Percentiles rank a stretch among this genome's conserved stretches.
phyloP scores from a whole-genome alignment of 2,329 filamentous ascomycete species.

The Cordyceps cateniannulata region DNA sequence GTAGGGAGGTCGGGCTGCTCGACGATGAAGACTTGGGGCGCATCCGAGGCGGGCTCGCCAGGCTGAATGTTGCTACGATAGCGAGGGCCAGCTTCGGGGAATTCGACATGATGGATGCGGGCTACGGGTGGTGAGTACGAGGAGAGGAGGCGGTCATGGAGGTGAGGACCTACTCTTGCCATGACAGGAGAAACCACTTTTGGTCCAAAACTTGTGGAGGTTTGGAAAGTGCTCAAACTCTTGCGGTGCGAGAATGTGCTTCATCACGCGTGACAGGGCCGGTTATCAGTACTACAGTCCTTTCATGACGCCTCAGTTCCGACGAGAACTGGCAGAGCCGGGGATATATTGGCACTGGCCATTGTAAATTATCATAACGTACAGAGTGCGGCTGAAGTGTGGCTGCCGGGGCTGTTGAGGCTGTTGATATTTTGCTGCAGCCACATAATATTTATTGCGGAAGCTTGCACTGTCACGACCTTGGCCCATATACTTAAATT shows the following conservation, averaged over 20 bases:
- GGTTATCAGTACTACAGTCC: neutral
- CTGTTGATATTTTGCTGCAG: slow-evolving; percentile 4
- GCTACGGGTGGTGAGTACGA: neutral
- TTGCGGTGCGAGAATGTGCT: slow-evolving; percentile 5
- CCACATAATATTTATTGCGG: neutral
- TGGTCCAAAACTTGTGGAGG: slow-evolving; percentile 9
- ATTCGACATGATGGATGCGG: slow-evolving; percentile 10
- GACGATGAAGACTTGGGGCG: slow-evolving; percentile 5
- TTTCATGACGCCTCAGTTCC: neutral
- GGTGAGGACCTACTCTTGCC: neutral
- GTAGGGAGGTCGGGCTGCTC: slow-evolving; percentile 6
- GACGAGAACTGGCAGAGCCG: neutral
- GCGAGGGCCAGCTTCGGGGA: neutral
- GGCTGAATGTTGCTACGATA: neutral
- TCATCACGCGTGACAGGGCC: neutral
- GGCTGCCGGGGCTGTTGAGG: slow-evolving; percentile 6
- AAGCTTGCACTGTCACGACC: neutral
- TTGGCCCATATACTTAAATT: neutral
- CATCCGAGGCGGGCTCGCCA: neutral
- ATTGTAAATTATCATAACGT: neutral
- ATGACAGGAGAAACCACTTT: neutral
- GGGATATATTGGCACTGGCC: neutral
- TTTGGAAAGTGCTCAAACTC: slow-evolving; percentile 6
- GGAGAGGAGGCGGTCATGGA: too few relatives aligned
- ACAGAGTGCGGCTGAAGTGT: slow-evolving; percentile 1